phyloP scores from a whole-genome alignment of 202 grass and related monocot genomes.

The Digitaria exilis region DNA sequence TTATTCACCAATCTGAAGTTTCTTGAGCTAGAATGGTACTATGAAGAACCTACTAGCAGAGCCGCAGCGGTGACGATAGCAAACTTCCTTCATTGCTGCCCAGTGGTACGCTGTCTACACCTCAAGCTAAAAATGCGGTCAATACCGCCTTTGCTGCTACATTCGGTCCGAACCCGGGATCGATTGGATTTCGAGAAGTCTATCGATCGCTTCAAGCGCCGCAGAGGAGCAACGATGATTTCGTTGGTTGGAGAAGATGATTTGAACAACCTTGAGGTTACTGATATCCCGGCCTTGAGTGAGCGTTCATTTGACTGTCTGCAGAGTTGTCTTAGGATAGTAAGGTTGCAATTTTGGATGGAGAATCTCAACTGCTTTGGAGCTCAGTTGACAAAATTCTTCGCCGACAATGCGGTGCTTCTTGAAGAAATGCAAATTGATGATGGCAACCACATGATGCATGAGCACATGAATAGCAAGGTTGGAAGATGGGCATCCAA shows the following conservation, averaged over 20 bases:
- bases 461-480: neutral
- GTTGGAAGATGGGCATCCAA: too few relatives aligned
- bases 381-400: neutral
- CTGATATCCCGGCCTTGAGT: neutral
- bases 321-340: neutral
- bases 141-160: too few relatives aligned
- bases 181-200: too few relatives aligned
- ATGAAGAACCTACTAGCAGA: neutral
- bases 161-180: too few relatives aligned
- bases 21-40: neutral
- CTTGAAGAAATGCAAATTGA: constrained; percentile 25
- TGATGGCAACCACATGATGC: neutral
- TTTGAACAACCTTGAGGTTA: neutral
- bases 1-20: neutral
- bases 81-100: too few relatives aligned
- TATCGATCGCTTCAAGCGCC: neutral
- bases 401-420: too few relatives aligned
- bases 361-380: neutral
- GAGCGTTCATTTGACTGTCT: neutral
- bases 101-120: too few relatives aligned
- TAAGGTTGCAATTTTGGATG: neutral
- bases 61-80: too few relatives aligned
- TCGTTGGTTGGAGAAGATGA: neutral
- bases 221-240: neutral
- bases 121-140: too few relatives aligned